phyloP scores from a whole-genome alignment of 2,329 filamentous ascomycete species.

The Trichoderma oligosporum region DNA sequence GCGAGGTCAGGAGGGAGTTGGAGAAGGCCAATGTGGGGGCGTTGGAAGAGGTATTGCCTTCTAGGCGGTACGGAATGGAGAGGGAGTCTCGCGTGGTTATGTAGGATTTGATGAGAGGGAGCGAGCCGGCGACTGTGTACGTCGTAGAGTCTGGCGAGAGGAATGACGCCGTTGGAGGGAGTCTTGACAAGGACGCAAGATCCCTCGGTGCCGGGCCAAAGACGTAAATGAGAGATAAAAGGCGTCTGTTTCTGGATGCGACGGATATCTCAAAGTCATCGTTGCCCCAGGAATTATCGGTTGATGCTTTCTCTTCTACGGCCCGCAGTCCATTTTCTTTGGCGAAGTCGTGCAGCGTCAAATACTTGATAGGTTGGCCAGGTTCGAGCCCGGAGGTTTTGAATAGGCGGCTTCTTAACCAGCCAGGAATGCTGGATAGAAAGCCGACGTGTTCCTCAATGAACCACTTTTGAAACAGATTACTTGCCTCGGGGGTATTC shows the following conservation, averaged over 20 bases:
- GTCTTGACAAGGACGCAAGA: constrained; percentile 52
- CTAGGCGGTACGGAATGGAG: constrained; percentile 67
- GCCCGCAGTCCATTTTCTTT: constrained; percentile 64
- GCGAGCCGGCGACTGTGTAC: constrained; percentile 48
- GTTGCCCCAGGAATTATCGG: constrained; percentile 57
- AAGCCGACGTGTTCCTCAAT: constrained; percentile 69
- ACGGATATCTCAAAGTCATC: constrained; percentile 59
- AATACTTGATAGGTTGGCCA: constrained; percentile 47
- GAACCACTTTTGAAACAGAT: constrained; percentile 65
- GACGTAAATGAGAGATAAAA: constrained; percentile 71
- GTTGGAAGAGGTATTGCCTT: constrained; percentile 62
- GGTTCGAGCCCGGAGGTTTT: constrained; percentile 62
- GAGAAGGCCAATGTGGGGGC: constrained; percentile 71
- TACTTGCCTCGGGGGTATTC: constrained; percentile 45
- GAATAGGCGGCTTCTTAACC: constrained; percentile 70
- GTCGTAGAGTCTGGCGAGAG: constrained; percentile 53
- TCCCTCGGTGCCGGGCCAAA: constrained; percentile 74
- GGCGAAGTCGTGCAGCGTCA: constrained; percentile 70
- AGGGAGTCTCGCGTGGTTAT: constrained; percentile 67
- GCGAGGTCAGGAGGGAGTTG: constrained; percentile 76
- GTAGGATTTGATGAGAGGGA: constrained; percentile 62
- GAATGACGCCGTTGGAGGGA: constrained; percentile 49
- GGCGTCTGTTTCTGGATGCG: constrained; percentile 52
- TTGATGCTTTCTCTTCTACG: constrained; percentile 58
- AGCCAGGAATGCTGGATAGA: constrained; percentile 71